Base-by-base conservation (phyloP, 306 rosid species). In the Cucurbita pepo region DNA sequence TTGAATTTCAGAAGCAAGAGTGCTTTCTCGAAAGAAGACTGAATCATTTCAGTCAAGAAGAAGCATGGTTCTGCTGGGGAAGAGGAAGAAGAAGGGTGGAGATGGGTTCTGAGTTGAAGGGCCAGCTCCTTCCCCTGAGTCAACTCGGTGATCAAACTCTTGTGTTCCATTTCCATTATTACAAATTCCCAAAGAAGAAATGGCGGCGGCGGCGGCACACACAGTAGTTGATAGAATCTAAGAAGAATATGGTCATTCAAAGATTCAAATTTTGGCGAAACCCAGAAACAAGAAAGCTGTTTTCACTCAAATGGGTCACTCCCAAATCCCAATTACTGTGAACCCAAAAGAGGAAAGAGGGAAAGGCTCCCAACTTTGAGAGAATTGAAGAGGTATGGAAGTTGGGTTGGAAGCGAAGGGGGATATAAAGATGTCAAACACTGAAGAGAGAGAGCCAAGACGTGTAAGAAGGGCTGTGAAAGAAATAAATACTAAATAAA, bases 51-150 rank as follows among this genome's bases (percentile, higher is more conserved):
- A 67, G 85, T 37, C 56, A 88, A 76, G 37, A 67, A 59, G 63
- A 74, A 75, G 53, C 79, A 79, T 1, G 54, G 41, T 21, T 67
- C 8, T 67, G 1, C 25, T 50, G 77, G 77, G 70, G 76, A 55
- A 55, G 77, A 76, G 70, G 76, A 55, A 10, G 82, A 55, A 1
- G 86, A 54, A 15, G 81, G 76, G 9, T n/a, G 16, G 5, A 88
- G 12, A 76, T 77, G 83, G 19, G 78, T 75, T 74, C 6, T 63
- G 10, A 88, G 90, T 79, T 84, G 69, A 76, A 76, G 44, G 57
- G 89, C 75, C n/a, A 82, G 74, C 77, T 86, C 80, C 80, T 81
- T 73, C 38, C 94, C 90, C 71, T 79, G 82, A 47, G 37, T 78
- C 61, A 88, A 56, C 60, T 88, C 87, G 73, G 71, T 50, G 67